Evolutionary conservation across 1,284 basidiomycete genomes (phyloP).

Genomic region (Agaricales sp.): DNA sequence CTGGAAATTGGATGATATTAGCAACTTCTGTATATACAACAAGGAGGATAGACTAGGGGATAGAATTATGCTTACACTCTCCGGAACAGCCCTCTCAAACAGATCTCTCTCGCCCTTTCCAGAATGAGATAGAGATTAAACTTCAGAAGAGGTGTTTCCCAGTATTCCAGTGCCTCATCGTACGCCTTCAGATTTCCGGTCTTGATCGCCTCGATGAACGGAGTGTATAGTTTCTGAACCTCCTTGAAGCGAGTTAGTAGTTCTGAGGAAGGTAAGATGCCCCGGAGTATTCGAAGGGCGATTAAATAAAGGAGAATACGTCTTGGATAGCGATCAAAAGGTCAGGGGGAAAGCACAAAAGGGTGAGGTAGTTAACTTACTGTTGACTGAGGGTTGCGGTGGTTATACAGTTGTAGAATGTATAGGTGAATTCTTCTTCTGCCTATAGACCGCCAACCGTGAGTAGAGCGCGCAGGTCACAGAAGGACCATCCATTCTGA

Average conservation of each 20-base stretch:
- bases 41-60: slow-evolving; percentile 3
- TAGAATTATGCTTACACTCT: slow-evolving; percentile 53
- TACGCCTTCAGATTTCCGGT: slow-evolving; percentile 74
- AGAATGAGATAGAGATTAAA: slow-evolving; percentile 80
- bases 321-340: slow-evolving; percentile 24
- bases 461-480: neutral
- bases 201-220: slow-evolving; percentile 74
- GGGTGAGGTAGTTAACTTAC: too few relatives aligned
- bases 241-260: slow-evolving; percentile 66
- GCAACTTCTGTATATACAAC: too few relatives aligned
- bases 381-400: slow-evolving; percentile 67
- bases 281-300: slow-evolving; percentile 79
- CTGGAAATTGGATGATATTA: slow-evolving; percentile 26
- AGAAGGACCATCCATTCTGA: slow-evolving; percentile 20
- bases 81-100: slow-evolving; percentile 78
- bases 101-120: slow-evolving; percentile 83
- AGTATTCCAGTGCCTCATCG: slow-evolving; percentile 63
- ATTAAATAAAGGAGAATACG: slow-evolving; percentile 88
- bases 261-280: slow-evolving; percentile 65
- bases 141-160: slow-evolving; percentile 65
- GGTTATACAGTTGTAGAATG: slow-evolving; percentile 73
- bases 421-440: slow-evolving; percentile 73
- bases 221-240: slow-evolving; percentile 65
- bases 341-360: neutral
- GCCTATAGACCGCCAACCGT: slow-evolving; percentile 34